A percentile compares a stretch with the other conserved stretches of the same genome.
Evolutionary conservation across 2,329 filamentous ascomycete genomes (phyloP).

Genomic region (Fusarium sacchari): DNA sequence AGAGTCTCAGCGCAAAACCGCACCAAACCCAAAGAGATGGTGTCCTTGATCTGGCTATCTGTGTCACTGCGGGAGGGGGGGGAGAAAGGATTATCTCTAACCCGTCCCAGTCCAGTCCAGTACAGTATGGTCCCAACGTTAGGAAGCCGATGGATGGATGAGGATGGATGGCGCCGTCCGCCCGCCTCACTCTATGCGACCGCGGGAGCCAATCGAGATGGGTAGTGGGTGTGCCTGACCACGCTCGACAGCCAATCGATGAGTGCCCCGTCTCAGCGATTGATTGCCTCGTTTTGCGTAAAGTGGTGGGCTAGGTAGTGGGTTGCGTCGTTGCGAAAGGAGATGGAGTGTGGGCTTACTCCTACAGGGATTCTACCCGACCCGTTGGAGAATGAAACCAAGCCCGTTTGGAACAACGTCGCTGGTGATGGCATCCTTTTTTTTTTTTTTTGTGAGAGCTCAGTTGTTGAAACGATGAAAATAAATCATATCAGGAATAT

Average conservation of each 20-base stretch:
- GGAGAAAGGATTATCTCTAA: constrained; percentile 14
- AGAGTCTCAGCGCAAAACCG: not conserved
- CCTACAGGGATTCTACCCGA: constrained; percentile 13
- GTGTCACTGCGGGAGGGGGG: not conserved
- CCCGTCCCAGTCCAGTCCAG: too few species aligned
- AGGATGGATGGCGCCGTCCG: constrained; percentile 14
- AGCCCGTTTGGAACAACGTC: constrained; percentile 8
- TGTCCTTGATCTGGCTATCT: constrained; percentile 11
- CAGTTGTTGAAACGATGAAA: constrained; percentile 8
- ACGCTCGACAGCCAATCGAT: constrained; percentile 40
- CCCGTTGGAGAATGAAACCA: constrained; percentile 24
- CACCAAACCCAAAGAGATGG: constrained; percentile 16
- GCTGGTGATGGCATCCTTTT: constrained; percentile 28
- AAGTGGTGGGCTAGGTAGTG: constrained; percentile 37
- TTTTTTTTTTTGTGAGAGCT: constrained; percentile 13
- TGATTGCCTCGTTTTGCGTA: constrained; percentile 45
- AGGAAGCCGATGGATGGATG: constrained; percentile 13
- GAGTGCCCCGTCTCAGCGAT: constrained; percentile 39
- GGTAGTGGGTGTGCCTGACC: constrained; percentile 34
- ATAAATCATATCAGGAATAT: constrained; percentile 2
- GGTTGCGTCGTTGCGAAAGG: constrained; percentile 29
- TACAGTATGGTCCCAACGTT: not conserved
- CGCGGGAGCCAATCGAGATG: constrained; percentile 41
- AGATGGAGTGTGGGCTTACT: constrained; percentile 30
- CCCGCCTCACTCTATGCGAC: constrained; percentile 44